These are phyloP conservation scores for Alternaria sp. DNA, from an alignment of 2,329 filamentous ascomycete genomes.

Conservation along the genomic window DNA sequence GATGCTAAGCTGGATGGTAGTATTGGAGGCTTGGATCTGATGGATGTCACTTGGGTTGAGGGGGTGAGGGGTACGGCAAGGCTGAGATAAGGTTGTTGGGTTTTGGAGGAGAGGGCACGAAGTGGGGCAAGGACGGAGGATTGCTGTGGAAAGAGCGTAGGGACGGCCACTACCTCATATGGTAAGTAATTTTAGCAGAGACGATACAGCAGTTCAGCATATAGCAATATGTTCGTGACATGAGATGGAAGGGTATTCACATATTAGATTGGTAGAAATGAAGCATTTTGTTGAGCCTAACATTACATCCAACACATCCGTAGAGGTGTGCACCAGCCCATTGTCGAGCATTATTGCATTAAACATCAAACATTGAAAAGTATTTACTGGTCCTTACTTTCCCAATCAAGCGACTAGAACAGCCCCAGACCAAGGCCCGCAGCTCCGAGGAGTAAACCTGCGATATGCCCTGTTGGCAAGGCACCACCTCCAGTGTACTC, in stretches of 20 bases:
- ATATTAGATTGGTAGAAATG: not conserved
- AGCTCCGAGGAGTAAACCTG: conserved; percentile 35
- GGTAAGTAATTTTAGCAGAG: not conserved
- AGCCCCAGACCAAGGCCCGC: conserved; percentile 37
- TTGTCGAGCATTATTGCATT: not conserved
- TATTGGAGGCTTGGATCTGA: not conserved
- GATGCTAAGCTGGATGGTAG: not conserved
- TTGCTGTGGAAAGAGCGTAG: not conserved
- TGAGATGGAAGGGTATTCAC: too few species aligned
- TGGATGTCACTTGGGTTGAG: not conserved
- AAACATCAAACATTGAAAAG: conserved; percentile 14
- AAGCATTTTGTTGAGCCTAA: not conserved
- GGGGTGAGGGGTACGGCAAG: not conserved
- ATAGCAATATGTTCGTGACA: not conserved
- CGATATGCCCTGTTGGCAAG: conserved; percentile 23
- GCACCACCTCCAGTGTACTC: conserved; percentile 31
- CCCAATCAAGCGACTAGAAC: conserved; percentile 17
- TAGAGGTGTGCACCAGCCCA: conserved; percentile 2
- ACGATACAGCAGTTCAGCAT: not conserved
- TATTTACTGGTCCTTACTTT: not conserved
- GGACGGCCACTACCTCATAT: not conserved
- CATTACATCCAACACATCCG: conserved; percentile 12
- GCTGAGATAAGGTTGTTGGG: not conserved
- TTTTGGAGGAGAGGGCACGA: too few species aligned
- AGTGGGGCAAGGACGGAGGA: not conserved